Evolutionary conservation across 306 rosid species (phyloP), one percentile per base, ranked within the genome.

Genomic region (Prunus dulcis): DNA sequence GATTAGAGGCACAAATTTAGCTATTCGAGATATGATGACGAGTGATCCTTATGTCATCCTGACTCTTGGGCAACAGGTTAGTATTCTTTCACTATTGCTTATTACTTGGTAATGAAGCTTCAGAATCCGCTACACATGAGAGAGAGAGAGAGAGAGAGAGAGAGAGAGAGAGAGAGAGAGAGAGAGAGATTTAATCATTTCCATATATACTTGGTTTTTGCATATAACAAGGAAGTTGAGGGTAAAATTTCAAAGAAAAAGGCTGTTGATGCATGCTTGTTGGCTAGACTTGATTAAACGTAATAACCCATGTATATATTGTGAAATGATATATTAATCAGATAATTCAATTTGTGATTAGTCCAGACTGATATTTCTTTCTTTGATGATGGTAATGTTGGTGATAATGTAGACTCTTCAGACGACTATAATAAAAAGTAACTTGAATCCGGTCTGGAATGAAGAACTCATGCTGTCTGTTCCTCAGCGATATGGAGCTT

Each of bases 401-500:
- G 63, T 78, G 67, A 72, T 51, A 61, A 20, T 47, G 61, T 84
- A 96, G 99, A 92, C 87, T 69, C 84, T 76, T 64, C 99, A 87
- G 86, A 89, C 99, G 53, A 69, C 64, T 57, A 76, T 92, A 67
- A 2, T 82, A 3, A 81, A 56, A 70, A 96, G 99, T 81, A 92
- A 96, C 90, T 86, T 96, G 91, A 96, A 96, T 78, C 99, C 99
- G 30, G 96, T 96, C 72, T 96, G 99, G 99, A 89, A 96, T 82
- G 98, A 92, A 86, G 99, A 96, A 69, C 93, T 84, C 82, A 96
- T 89, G 98, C 89, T 96, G 70, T 96, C 98, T 60, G 97, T 96
- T 81, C 99, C 99, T 30, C 91, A 89, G 76, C 55, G 57, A 51
- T 96, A 38, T 76, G 98, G 99, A 78, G 71, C 88, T 49, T 52